Evolutionary conservation across 2,329 filamentous ascomycete species (phyloP).

Genomic region (Fusarium bactridioides): DNA sequence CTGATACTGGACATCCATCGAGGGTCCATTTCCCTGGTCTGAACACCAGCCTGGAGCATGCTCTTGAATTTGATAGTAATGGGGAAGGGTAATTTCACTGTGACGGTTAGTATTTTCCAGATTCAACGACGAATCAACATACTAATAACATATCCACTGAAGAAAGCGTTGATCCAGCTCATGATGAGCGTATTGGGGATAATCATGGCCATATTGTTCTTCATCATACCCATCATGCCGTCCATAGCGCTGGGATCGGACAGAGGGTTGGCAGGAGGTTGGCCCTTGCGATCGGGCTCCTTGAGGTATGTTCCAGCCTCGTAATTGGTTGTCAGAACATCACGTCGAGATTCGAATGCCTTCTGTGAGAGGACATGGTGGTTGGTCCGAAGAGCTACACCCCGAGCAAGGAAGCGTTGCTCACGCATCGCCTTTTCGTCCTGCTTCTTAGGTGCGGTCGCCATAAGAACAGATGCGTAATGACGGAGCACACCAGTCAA

Average conservation of each 20-base stretch:
- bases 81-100: constrained; percentile 95
- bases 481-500: constrained; percentile 95
- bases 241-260: constrained; percentile 97
- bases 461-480: constrained; percentile 93
- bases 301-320: constrained; percentile 90
- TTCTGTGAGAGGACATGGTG: constrained; percentile 79
- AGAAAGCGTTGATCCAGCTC: constrained; percentile 99
- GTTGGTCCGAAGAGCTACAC: constrained; percentile 84
- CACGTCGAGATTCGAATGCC: constrained; percentile 82
- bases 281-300: constrained; percentile 83
- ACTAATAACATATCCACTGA: constrained; percentile 98
- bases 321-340: constrained; percentile 80
- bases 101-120: constrained; percentile 26
- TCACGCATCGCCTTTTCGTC: constrained; percentile 81
- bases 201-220: constrained; percentile 99
- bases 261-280: constrained; percentile 92
- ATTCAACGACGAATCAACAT: constrained; percentile 36
- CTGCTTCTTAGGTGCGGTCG: constrained; percentile 82
- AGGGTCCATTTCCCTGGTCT: constrained; percentile 94
- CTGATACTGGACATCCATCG: constrained; percentile 98
- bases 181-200: constrained; percentile 98
- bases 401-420: constrained; percentile 83
- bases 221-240: constrained; percentile 99
- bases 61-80: constrained; percentile 99
- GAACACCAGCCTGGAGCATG: constrained; percentile 97